Base-by-base conservation (phyloP, 371 early-diverging fungal genomes). In the Modicella reniformis region DNA sequence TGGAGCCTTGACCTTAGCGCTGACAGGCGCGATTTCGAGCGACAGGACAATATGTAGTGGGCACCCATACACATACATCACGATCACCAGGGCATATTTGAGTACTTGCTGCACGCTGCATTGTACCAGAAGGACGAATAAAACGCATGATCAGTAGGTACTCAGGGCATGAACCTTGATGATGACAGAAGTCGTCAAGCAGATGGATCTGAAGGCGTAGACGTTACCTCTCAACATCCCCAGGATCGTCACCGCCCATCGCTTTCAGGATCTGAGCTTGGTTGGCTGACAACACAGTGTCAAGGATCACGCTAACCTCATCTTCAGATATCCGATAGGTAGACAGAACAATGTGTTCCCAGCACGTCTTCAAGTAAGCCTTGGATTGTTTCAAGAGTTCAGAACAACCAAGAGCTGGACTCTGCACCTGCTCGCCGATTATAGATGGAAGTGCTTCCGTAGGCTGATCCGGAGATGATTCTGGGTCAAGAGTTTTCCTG, bases 61-160 rank as follows among this genome's bases (percentile, higher is more conserved):
- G 23, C 80, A 79, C 40, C 80, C 80, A 33, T 62, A 66, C 12
- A 55, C 57, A 40, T 70, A 79, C 64, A 79, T 63, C n/a, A 44
- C 23, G 23, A 79, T 63, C 23, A 44, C 73, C 48, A 79, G 41
- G 0, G 80, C 62, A 53, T 73, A 79, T 61, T 67, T 62, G 49
- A 79, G 67, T 5, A 79, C 26, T 13, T 66, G 44, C 26, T 57
- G 62, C 9, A 59, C 52, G 15, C 74, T 77, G 50, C 28, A 8
- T 19, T 6, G 8, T 30, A 17, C 23, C 9, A 17, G 12, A n/a
- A 29, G 2, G 37, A n/a, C 12, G 3, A 4, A 28, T 2, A 37
- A 21, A 3, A 15, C 0, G 28, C 15, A 55, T 15, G 55, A n/a
- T 29, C 2, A 33, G 13, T 33, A 26, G 26, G n/a, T n/a, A n/a